Conservation (phyloP, 345 rosid genomes). For the Rhodamnia argentea region DNA sequence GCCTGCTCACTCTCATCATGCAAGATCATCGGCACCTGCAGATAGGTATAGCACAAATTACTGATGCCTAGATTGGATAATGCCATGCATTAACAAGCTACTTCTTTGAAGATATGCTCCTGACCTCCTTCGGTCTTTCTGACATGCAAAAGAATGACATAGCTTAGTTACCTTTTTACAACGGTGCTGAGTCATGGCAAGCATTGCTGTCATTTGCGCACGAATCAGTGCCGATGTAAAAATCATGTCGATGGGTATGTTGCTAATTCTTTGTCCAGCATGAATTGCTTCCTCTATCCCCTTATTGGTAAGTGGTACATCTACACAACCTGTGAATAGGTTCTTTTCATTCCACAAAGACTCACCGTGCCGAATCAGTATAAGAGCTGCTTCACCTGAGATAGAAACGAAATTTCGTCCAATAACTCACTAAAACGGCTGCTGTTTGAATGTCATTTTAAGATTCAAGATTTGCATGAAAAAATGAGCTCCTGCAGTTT, state of each 20-base stretch:
- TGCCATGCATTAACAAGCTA: background rate
- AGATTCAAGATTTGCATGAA: background rate
- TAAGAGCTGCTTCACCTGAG: conserved; percentile 79
- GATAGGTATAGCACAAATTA: conserved; percentile 1
- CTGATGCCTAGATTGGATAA: background rate
- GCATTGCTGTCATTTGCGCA: conserved; percentile 99
- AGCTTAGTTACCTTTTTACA: conserved; percentile 55
- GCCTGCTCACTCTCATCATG: conserved; percentile 81
- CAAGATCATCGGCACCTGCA: conserved; percentile 78
- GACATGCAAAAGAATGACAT: background rate
- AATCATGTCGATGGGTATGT: conserved; percentile 90
- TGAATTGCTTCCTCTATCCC: conserved; percentile 97
- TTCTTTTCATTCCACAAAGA: conserved; percentile 99
- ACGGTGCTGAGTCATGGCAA: conserved; percentile 97
- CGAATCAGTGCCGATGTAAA: conserved; percentile 86
- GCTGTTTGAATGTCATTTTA: background rate
- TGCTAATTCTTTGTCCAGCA: conserved; percentile 95
- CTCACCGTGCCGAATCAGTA: conserved; percentile 92
- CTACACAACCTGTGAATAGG: conserved; percentile 95
- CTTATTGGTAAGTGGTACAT: conserved; percentile 85
- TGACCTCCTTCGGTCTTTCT: background rate
- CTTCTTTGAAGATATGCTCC: background rate
- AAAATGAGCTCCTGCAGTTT: background rate
- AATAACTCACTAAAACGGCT: background rate
- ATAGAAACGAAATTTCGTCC: background rate